phyloP scores from a whole-genome alignment of 805 yeast species.

The Metschnikowia orientalis region DNA sequence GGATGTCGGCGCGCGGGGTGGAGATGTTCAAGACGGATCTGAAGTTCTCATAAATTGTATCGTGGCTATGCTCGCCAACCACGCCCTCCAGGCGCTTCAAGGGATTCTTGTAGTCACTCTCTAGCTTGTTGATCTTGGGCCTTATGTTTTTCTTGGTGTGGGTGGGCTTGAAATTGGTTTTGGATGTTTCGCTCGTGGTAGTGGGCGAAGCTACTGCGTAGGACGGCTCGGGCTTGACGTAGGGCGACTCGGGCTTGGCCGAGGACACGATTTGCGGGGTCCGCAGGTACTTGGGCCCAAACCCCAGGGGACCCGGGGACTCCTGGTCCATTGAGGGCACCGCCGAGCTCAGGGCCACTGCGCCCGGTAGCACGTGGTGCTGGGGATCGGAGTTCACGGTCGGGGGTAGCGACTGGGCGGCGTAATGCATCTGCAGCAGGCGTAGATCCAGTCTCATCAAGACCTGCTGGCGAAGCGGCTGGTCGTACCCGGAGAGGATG shows the following conservation, averaged over 20 bases:
- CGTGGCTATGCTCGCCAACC: slow-evolving; percentile 23
- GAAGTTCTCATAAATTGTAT: slow-evolving; percentile 23
- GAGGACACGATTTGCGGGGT: no score
- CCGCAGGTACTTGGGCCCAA: no score
- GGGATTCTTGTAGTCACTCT: slow-evolving; percentile 11
- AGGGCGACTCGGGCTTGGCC: no score
- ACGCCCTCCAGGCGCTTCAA: slow-evolving; percentile 5
- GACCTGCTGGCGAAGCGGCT: slow-evolving; percentile 4
- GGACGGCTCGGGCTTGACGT: no score
- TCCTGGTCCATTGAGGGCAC: background rate
- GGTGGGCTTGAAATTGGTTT: slow-evolving; percentile 29
- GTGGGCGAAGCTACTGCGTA: no score
- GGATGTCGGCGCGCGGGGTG: slow-evolving; percentile 10
- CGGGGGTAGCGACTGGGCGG: slow-evolving; percentile 4
- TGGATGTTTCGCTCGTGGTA: background rate
- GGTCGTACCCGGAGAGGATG: no score
- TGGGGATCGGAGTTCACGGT: slow-evolving; percentile 1
- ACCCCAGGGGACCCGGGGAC: no score
- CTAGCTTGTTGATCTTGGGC: slow-evolving; percentile 36
- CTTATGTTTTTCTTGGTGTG: slow-evolving; percentile 34
- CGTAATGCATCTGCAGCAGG: slow-evolving; percentile 4
- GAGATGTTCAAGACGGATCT: slow-evolving; percentile 21
- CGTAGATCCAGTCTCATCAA: slow-evolving; percentile 1
- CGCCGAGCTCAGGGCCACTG: background rate
- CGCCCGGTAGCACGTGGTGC: background rate